These are phyloP conservation scores for Avena insularis DNA, from an alignment of 176 grass and related monocot genomes.

Conservation along the genomic window DNA sequence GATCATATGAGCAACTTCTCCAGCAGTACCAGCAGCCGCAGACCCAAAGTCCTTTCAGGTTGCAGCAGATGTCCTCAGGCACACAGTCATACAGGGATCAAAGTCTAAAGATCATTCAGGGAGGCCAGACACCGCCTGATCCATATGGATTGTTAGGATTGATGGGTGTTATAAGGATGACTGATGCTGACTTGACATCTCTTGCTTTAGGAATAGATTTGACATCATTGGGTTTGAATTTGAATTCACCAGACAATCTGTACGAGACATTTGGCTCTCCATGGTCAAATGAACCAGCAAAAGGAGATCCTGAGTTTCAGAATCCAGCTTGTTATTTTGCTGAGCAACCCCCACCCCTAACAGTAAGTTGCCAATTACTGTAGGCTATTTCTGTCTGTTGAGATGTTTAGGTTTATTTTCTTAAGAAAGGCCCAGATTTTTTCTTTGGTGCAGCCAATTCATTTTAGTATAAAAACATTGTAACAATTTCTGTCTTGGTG, in stretches of 20 bases:
- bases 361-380: conserved; percentile 47
- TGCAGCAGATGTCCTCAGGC: conserved; percentile 83
- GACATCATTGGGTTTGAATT: conserved; percentile 82
- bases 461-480: conserved; percentile 14
- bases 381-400: background rate
- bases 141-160: conserved; percentile 87
- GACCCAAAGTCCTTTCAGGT: conserved; percentile 71
- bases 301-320: conserved; percentile 83
- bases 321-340: conserved; percentile 81
- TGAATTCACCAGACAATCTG: conserved; percentile 92
- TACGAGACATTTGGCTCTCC: conserved; percentile 97
- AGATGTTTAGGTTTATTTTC: background rate
- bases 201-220: conserved; percentile 98
- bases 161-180: conserved; percentile 78
- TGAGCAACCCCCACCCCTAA: conserved; percentile 67
- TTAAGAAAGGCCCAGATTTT: background rate
- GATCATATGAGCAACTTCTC: conserved; percentile 87
- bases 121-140: conserved; percentile 59
- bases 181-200: conserved; percentile 77
- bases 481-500: conserved; percentile 57
- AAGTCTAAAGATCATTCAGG: conserved; percentile 74
- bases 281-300: conserved; percentile 83
- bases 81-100: conserved; percentile 81
- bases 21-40: conserved; percentile 90
- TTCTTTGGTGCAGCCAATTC: conserved; percentile 7